Conservation (phyloP, 2,329 filamentous ascomycete genomes). For the Camptophora hylomeconis region DNA sequence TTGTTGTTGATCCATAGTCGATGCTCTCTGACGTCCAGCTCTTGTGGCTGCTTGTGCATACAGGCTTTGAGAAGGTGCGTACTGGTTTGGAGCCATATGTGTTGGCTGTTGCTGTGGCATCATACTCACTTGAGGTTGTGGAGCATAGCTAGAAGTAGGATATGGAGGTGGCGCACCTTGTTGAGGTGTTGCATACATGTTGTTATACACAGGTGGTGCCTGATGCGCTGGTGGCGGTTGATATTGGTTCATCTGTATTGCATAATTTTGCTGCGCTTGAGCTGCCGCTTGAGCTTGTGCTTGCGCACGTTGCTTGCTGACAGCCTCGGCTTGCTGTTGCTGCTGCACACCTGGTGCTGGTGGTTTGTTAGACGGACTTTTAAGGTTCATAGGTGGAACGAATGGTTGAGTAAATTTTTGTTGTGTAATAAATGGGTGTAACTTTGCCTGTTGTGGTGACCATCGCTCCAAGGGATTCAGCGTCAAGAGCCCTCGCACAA, state of each 20-base stretch:
- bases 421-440: constrained; percentile 97
- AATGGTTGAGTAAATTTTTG: constrained; percentile 95
- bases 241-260: constrained; percentile 44
- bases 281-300: constrained; percentile 41
- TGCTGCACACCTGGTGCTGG: constrained; percentile 88
- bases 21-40: constrained; percentile 73
- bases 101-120: constrained; percentile 45
- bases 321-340: constrained; percentile 84
- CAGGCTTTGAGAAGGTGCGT: constrained; percentile 57
- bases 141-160: constrained; percentile 55
- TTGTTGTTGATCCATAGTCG: constrained; percentile 91
- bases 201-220: constrained; percentile 59
- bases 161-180: constrained; percentile 70
- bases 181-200: constrained; percentile 57
- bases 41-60: constrained; percentile 65
- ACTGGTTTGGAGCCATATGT: constrained; percentile 55
- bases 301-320: constrained; percentile 77
- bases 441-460: constrained; percentile 93
- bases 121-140: constrained; percentile 60
- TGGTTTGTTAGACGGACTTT: constrained; percentile 74
- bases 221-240: constrained; percentile 34
- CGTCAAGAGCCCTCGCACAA: constrained; percentile 80
- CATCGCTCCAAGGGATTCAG: constrained; percentile 94
- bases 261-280: constrained; percentile 45
- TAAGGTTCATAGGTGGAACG: constrained; percentile 92